Evolutionary conservation across 345 rosid genomes (phyloP).

Genomic region (Eucalyptus marginata): DNA sequence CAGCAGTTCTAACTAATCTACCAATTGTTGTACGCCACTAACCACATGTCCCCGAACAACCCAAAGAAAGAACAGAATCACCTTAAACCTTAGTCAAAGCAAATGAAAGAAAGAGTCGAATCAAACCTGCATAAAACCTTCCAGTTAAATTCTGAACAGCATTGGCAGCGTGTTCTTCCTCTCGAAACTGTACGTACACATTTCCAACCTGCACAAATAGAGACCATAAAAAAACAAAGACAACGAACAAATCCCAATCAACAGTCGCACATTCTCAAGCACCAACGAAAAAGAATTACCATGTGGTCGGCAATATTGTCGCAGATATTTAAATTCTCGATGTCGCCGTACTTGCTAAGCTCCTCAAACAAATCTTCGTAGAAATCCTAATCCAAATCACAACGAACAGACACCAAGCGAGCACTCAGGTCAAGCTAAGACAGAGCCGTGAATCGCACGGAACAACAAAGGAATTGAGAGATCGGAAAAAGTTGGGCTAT

Average conservation of each 20-base stretch:
- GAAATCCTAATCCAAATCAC: conserved; percentile 8
- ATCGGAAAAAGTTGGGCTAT: neutral
- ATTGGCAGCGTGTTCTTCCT: conserved; percentile 51
- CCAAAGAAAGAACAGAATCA: neutral
- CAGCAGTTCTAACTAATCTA: neutral
- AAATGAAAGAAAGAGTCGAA: neutral
- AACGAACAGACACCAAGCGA: neutral
- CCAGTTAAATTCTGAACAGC: conserved; percentile 31
- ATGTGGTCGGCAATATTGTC: conserved; percentile 54
- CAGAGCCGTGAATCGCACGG: neutral
- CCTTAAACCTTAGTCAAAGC: neutral
- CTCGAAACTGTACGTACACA: conserved; percentile 50
- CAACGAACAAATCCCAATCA: neutral
- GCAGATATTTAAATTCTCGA: conserved; percentile 40
- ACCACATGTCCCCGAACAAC: neutral
- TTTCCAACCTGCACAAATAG: conserved; percentile 33
- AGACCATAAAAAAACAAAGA: neutral
- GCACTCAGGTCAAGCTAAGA: neutral
- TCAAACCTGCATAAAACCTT: conserved; percentile 36
- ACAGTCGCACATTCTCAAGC: neutral
- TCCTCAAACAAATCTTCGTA: conserved; percentile 46
- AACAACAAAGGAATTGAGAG: neutral
- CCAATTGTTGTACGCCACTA: neutral
- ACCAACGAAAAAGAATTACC: conserved; percentile 1
- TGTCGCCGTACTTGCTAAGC: conserved; percentile 38